Evolutionary conservation across 768 basidiomycete species (phyloP).

Genomic region (Tulasnella calospora): DNA sequence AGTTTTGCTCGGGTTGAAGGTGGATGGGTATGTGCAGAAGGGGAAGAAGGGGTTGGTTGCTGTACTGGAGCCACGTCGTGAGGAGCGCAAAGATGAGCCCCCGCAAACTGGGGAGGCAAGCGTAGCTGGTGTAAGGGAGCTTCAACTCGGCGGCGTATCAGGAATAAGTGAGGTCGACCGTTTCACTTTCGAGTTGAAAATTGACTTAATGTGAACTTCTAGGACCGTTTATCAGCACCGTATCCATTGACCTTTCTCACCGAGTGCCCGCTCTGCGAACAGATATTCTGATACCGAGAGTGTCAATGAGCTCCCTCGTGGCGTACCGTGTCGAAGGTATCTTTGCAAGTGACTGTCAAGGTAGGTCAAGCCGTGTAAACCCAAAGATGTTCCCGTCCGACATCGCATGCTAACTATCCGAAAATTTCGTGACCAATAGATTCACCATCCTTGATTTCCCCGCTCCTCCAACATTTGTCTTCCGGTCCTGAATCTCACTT

Average conservation of each 20-base stretch:
- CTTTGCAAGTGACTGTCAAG: constrained; percentile 33
- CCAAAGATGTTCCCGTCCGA: not conserved
- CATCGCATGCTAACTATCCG: not conserved
- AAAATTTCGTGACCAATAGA: not conserved
- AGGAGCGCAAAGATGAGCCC: constrained; percentile 35
- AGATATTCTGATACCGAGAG: constrained; percentile 48
- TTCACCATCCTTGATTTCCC: not conserved
- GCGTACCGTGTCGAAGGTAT: constrained; percentile 54
- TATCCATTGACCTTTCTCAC: not conserved
- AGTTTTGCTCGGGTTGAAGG: constrained; percentile 35
- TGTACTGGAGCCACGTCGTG: constrained; percentile 38
- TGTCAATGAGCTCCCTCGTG: constrained; percentile 57
- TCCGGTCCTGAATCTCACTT: constrained; percentile 24
- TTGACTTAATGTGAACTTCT: not conserved
- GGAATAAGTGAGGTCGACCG: constrained; percentile 45
- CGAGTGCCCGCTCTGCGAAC: constrained; percentile 37
- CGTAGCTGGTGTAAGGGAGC: constrained; percentile 47
- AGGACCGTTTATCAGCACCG: constrained; percentile 3
- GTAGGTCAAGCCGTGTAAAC: constrained; percentile 29
- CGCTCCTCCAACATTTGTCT: constrained; percentile 19
- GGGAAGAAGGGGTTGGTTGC: constrained; percentile 46
- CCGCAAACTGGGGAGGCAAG: constrained; percentile 56
- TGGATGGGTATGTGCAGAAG: constrained; percentile 31
- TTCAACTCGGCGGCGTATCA: constrained; percentile 36
- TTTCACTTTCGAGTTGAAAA: constrained; percentile 24